Evolutionary conservation across 371 early-diverging fungal species (phyloP), one percentile per base, ranked within the genome.

Genomic region (Lichtheimia ornata): DNA sequence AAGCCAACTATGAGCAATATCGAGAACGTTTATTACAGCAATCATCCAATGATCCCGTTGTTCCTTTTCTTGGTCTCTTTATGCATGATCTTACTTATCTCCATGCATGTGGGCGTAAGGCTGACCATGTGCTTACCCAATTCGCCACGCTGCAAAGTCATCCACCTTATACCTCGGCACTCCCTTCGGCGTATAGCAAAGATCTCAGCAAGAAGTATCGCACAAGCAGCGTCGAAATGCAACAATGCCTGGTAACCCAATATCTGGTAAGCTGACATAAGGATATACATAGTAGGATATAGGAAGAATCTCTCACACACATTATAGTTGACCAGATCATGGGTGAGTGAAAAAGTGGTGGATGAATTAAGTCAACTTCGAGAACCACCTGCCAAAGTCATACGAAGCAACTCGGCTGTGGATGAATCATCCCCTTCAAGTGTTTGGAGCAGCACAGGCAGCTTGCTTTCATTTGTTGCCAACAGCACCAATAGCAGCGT

Each of bases 41-140:
- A 40, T 63, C 54, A 30, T 53, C 22, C 15, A 57, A 22, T 55
- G 71, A 87, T 28, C 90, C 93, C 3, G 81, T 79, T 40, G 83
- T 93, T 15, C 93, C 93, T 0, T 93, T 87, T 68, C 61, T 93
- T 18, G 92, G 93, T 14, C 78, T 88, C 0, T 88, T 90, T 63
- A 85, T 91, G 28, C 91, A 91, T 73, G 93, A 93, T 53, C 76
- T 86, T 59, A 91, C 92, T 1, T 93, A 93, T 65, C 64, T 91
- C 12, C 42, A 76, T 4, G 88, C 86, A 0, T 44, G 53, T 18
- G 11, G 18, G 40, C n/a, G 47, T 74, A 42, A 62, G 68, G 57
- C 51, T 72, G 50, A 71, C 41, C 69, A 81, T 35, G 85, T 85
- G 18, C 47, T 83, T 17, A 64, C 65, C 18, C 65, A 70, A 0